Evolutionary conservation across 163 green algal species (phyloP).

Genomic region (Chlorella variabilis): DNA sequence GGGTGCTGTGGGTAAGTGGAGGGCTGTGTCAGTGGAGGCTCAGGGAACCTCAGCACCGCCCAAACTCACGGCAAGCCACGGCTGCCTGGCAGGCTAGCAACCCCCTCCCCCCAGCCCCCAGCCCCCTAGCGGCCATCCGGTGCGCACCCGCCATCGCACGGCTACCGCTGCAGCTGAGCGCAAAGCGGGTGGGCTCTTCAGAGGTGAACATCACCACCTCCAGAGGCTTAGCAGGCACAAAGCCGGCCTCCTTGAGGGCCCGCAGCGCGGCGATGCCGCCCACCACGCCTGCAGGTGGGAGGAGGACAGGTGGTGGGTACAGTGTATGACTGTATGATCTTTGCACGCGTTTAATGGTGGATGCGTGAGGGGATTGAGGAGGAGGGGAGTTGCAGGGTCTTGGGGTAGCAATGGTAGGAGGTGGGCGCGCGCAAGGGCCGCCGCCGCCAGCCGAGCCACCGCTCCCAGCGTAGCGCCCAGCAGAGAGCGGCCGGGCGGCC

Average conservation of each 20-base stretch:
- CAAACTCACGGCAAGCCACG: too few relatives aligned
- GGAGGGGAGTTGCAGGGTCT: too few relatives aligned
- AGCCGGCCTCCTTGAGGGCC: conserved; percentile 80
- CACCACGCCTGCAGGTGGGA: conserved; percentile 81
- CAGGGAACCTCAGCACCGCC: not conserved
- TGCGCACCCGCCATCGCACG: conserved; percentile 49
- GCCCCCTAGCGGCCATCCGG: too few relatives aligned
- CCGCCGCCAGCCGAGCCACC: too few relatives aligned
- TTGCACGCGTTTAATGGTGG: too few relatives aligned
- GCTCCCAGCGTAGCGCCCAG: too few relatives aligned
- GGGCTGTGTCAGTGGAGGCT: not conserved
- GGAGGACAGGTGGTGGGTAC: too few relatives aligned
- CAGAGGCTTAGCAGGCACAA: conserved; percentile 64
- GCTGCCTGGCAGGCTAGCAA: not conserved
- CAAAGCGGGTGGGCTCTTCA: conserved; percentile 97
- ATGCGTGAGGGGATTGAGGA: not conserved
- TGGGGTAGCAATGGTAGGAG: too few relatives aligned
- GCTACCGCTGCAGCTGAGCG: conserved; percentile 86
- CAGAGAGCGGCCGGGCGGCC: too few relatives aligned
- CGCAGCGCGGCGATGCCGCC: conserved; percentile 90
- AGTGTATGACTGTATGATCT: too few relatives aligned
- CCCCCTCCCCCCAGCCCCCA: not conserved
- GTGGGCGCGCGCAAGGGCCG: too few relatives aligned
- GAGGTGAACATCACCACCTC: conserved; percentile 95
- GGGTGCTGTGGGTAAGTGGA: too few relatives aligned